A percentile compares a stretch with the other conserved stretches of the same genome.
These are phyloP conservation scores for Pelargonium australe DNA, from an alignment of 441 rosid genomes.

Conservation along the genomic window DNA sequence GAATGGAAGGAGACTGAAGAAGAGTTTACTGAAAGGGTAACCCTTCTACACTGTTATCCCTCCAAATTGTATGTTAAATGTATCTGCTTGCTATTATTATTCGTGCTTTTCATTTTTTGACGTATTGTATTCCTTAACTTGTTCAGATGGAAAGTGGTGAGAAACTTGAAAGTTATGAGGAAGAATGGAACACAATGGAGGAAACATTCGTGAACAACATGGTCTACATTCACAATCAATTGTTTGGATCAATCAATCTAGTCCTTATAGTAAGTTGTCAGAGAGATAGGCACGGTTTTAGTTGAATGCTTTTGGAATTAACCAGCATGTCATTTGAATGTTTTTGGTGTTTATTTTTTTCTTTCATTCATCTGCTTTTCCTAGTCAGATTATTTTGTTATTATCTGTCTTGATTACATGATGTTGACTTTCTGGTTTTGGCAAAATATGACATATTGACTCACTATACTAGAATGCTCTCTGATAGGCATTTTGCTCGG, in stretches of 20 bases:
- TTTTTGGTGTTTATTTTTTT: neutral
- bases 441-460: neutral
- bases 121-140: neutral
- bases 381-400: too few relatives aligned
- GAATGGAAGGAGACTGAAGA: conserved; percentile 81
- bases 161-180: conserved; percentile 48
- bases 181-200: conserved; percentile 60
- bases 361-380: neutral
- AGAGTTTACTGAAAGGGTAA: conserved; percentile 51
- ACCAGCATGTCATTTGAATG: too few relatives aligned
- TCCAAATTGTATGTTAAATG: too few relatives aligned
- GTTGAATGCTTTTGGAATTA: too few relatives aligned
- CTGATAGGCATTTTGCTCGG: too few relatives aligned
- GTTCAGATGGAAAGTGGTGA: conserved; percentile 46
- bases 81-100: too few relatives aligned
- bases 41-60: conserved; percentile 17
- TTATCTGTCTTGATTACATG: neutral
- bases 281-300: too few relatives aligned
- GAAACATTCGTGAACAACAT: conserved; percentile 46
- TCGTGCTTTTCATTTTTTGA: too few relatives aligned
- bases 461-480: neutral
- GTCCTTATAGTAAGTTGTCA: conserved; percentile 44
- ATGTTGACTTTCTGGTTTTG: conserved; percentile 3
- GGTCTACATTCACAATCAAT: conserved; percentile 57
- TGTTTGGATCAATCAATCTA: conserved; percentile 74